Evolutionary conservation across 805 yeast species (phyloP), one percentile per base, ranked within the genome.

Genomic region (Lachancea kluyveri): DNA sequence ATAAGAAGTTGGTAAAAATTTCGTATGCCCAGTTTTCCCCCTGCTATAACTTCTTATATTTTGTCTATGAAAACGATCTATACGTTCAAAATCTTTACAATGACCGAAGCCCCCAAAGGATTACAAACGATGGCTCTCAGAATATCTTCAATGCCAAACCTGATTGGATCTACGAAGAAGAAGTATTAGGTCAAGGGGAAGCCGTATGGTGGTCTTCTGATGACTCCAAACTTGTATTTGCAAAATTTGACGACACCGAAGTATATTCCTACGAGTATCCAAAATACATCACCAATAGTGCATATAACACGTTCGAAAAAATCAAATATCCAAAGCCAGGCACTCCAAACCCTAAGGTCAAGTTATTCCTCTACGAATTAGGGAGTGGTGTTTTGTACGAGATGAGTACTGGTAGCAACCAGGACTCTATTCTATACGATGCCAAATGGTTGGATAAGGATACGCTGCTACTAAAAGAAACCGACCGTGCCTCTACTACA

Each of bases 91-190:
- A 68, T 29, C 42, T 72, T 0, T 13, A 36, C 16, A 28, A 35
- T 1, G 25, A 27, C 6, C 21, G 22, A 1, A 25, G 36, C 7
- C 37, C 36, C 0, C 30, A 35, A 11, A 49, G 48, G 25, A 33
- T 60, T 2, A 58, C 65, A 0, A n/a, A 35, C 4, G 80, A 73
- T 49, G 88, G 87, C 0, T 59, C 68, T 8, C 48, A 40, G 0
- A 57, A 66, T 11, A 59, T 80, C 4, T 65, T 69, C 39, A 77
- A 82, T 43, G 94, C 85, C 5, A 77, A 67, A 40, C 77, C 88
- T 0, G 92, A 82, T 48, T 83, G 94, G 92, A 78, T 82, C 2
- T 82, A 82, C 52, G 94, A 83, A 52, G 94, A 83, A 48, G 94
- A 83, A 46, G 83, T 83, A 1, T 56, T 77, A 8, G 68, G 67